Conservation (phyloP, 1,284 basidiomycete genomes). For the Termitomyces sp. region DNA sequence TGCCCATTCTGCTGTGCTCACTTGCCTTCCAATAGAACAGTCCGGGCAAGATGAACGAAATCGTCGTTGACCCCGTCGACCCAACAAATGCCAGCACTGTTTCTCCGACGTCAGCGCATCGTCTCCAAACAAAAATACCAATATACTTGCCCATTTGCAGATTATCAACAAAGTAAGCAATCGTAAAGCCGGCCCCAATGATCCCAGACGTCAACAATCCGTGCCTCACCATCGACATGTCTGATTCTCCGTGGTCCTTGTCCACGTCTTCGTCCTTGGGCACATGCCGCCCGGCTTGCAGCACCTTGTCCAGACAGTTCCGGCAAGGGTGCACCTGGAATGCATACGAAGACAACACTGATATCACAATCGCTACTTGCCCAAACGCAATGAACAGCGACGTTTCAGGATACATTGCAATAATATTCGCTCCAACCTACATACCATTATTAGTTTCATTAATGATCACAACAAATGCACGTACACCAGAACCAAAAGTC, state of each 20-base stretch:
- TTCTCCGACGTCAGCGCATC: conserved; percentile 8
- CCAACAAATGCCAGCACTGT: conserved; percentile 94
- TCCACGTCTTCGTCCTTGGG: conserved; percentile 32
- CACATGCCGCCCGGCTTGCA: conserved; percentile 43
- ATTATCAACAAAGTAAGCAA: conserved; percentile 83
- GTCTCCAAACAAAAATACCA: background rate
- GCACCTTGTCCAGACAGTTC: conserved; percentile 88
- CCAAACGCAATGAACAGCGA: conserved; percentile 91
- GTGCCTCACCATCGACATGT: conserved; percentile 75
- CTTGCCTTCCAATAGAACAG: conserved; percentile 77
- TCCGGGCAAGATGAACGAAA: conserved; percentile 96
- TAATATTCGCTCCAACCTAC: conserved; percentile 89
- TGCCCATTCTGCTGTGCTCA: background rate
- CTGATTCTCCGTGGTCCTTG: conserved; percentile 49
- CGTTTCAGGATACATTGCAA: conserved; percentile 93
- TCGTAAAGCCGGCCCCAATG: conserved; percentile 63
- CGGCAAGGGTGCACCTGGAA: conserved; percentile 93
- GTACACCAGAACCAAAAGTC: conserved; percentile 85
- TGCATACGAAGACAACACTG: conserved; percentile 90
- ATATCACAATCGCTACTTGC: conserved; percentile 87
- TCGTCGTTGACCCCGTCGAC: conserved; percentile 93
- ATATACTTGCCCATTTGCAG: conserved; percentile 69
- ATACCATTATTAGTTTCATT: too few species aligned
- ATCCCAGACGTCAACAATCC: conserved; percentile 70
- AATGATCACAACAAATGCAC: conserved; percentile 3